Evolutionary conservation across 495 filamentous ascomycete genomes (phyloP).

Genomic region (Penicillium riverlandense): DNA sequence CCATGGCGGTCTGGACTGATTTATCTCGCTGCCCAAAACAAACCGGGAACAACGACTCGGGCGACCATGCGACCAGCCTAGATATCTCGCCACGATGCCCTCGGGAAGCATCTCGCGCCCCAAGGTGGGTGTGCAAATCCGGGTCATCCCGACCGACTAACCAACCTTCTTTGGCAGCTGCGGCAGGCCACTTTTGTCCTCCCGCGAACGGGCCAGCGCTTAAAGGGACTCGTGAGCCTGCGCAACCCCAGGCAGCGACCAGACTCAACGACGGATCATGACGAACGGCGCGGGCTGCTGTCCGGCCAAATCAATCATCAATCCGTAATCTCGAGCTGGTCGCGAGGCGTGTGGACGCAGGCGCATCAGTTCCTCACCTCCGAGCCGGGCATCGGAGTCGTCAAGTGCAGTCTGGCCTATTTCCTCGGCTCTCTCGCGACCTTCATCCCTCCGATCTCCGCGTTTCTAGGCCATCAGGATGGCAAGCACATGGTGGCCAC

Average conservation of each 20-base stretch:
- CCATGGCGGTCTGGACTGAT: too few species aligned
- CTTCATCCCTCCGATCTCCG: conserved; percentile 67
- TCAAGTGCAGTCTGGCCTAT: conserved; percentile 94
- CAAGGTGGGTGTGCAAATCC: too few species aligned
- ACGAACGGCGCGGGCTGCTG: conserved; percentile 36
- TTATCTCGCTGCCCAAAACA: background rate
- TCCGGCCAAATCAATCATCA: conserved; percentile 18
- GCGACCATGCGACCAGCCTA: too few species aligned
- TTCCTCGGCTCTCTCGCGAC: conserved; percentile 82
- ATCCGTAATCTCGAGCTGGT: conserved; percentile 5
- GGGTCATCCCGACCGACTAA: background rate
- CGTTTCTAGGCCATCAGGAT: conserved; percentile 75
- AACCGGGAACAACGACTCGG: conserved; percentile 10
- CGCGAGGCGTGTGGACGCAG: conserved; percentile 6
- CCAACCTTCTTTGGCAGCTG: conserved; percentile 21
- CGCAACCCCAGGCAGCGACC: conserved; percentile 17
- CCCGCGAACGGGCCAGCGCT: conserved; percentile 43
- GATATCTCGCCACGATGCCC: too few species aligned
- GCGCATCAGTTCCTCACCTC: conserved; percentile 39
- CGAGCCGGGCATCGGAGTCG: conserved; percentile 60
- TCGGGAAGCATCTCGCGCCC: too few species aligned
- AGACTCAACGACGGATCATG: conserved; percentile 8
- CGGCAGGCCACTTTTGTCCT: conserved; percentile 50
- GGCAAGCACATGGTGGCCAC: conserved; percentile 95
- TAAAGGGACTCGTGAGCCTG: conserved; percentile 44